A percentile compares a stretch with the other conserved stretches of the same genome.
phyloP scores from a whole-genome alignment of 352 stramenopile species.

The Pythium aristosporum region DNA sequence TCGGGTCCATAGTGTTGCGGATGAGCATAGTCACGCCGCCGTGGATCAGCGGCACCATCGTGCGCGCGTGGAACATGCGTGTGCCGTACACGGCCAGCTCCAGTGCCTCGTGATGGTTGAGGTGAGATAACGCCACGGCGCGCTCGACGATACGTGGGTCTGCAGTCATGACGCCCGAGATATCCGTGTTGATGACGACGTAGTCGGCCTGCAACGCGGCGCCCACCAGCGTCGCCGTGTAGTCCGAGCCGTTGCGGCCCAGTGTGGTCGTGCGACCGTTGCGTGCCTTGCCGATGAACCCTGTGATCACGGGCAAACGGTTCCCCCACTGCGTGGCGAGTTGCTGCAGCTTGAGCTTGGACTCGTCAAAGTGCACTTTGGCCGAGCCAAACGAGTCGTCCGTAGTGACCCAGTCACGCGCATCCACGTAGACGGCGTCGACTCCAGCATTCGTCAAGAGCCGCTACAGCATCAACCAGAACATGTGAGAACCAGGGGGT shows the following conservation, averaged over 20 bases:
- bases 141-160: slow-evolving; percentile 79
- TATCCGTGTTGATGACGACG: slow-evolving; percentile 86
- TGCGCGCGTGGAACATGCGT: slow-evolving; percentile 83
- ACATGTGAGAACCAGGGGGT: neutral
- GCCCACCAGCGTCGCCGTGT: slow-evolving; percentile 81
- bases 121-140: slow-evolving; percentile 62
- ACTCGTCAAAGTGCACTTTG: slow-evolving; percentile 79
- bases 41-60: slow-evolving; percentile 86
- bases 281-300: slow-evolving; percentile 65
- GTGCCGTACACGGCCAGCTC: slow-evolving; percentile 82
- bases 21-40: slow-evolving; percentile 81
- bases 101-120: slow-evolving; percentile 81
- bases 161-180: slow-evolving; percentile 80
- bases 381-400: slow-evolving; percentile 69
- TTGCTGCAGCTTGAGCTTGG: slow-evolving; percentile 61
- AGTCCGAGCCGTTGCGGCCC: slow-evolving; percentile 81
- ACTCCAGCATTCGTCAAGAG: slow-evolving; percentile 61
- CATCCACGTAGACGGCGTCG: slow-evolving; percentile 63
- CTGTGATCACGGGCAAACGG: slow-evolving; percentile 69
- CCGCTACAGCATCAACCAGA: slow-evolving; percentile 5
- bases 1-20: slow-evolving; percentile 80
- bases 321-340: slow-evolving; percentile 42
- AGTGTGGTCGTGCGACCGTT: slow-evolving; percentile 77
- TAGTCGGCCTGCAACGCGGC: slow-evolving; percentile 68
- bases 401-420: slow-evolving; percentile 71